Evolutionary conservation across 2,329 filamentous ascomycete genomes (phyloP).

Genomic region (Colletotrichum cereale): DNA sequence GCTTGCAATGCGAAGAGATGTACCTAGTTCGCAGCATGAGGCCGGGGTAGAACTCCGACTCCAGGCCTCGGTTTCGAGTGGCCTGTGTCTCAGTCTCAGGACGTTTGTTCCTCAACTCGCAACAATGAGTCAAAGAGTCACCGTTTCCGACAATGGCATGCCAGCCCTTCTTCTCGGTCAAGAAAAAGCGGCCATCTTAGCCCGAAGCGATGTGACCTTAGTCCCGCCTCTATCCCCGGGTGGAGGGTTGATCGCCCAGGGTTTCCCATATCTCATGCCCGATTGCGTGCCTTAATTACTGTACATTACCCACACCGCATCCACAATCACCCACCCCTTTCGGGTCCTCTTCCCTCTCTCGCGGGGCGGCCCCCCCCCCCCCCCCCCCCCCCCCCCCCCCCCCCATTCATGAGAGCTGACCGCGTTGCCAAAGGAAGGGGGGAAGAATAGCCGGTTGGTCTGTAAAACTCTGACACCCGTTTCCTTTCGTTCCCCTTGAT

Average conservation of each 20-base stretch:
- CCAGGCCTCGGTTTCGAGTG: not conserved
- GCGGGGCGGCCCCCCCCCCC: too few relatives aligned
- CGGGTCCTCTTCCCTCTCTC: not conserved
- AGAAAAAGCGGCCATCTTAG: slow-evolving; percentile 20
- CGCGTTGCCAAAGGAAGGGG: not conserved
- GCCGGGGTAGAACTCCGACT: not conserved
- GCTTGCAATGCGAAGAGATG: not conserved
- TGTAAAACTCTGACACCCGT: slow-evolving; percentile 6
- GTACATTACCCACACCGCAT: slow-evolving; percentile 30
- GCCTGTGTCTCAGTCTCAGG: slow-evolving; percentile 2
- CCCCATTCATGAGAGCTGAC: slow-evolving; percentile 2
- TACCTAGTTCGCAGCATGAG: not conserved
- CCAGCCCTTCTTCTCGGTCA: not conserved
- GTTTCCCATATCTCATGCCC: slow-evolving; percentile 17
- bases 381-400: not conserved
- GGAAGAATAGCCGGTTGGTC: not conserved
- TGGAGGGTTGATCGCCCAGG: slow-evolving; percentile 24
- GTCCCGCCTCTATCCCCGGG: slow-evolving; percentile 29
- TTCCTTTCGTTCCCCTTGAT: not conserved
- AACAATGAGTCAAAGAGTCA: not conserved
- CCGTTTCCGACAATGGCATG: not conserved
- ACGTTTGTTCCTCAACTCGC: not conserved
- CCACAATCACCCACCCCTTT: slow-evolving; percentile 19
- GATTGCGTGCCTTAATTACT: slow-evolving; percentile 35
- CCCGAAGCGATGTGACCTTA: slow-evolving; percentile 21